Evolutionary conservation across 1,284 basidiomycete species (phyloP).

Genomic region (Phylloboletellus chloephorus): DNA sequence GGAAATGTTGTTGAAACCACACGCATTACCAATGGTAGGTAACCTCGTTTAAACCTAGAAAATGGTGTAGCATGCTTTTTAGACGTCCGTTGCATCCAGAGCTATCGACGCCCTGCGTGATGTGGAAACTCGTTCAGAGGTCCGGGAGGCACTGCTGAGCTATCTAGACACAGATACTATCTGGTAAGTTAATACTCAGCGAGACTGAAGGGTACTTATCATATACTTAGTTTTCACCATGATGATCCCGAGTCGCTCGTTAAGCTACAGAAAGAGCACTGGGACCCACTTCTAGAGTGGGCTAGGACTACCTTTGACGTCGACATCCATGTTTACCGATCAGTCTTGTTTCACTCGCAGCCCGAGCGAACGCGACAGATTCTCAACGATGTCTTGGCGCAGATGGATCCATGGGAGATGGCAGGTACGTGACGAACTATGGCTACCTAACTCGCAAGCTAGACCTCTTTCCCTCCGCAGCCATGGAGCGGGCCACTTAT

Average conservation of each 20-base stretch:
- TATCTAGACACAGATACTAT: constrained; percentile 97
- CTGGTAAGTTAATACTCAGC: constrained; percentile 50
- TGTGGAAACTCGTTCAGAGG: constrained; percentile 52
- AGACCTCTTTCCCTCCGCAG: constrained; percentile 38
- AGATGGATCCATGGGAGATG: constrained; percentile 79
- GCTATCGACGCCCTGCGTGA: constrained; percentile 81
- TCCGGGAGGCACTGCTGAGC: constrained; percentile 69
- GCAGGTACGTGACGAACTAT: constrained; percentile 58
- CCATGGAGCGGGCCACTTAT: constrained; percentile 89
- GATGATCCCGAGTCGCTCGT: constrained; percentile 74
- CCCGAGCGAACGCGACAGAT: constrained; percentile 60
- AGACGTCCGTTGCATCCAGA: constrained; percentile 84
- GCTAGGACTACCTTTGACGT: constrained; percentile 60
- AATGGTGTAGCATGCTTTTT: constrained; percentile 6
- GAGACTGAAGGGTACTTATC: constrained; percentile 7
- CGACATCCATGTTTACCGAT: constrained; percentile 63
- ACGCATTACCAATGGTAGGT: constrained; percentile 85
- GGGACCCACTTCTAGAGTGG: constrained; percentile 88
- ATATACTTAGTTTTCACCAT: constrained; percentile 68
- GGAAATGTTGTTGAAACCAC: constrained; percentile 78
- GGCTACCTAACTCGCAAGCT: neutral
- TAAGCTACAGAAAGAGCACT: constrained; percentile 78
- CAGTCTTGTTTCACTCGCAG: constrained; percentile 66
- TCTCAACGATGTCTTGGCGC: constrained; percentile 52
- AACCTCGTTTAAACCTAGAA: constrained; percentile 2